Evolutionary conservation across 139 green algal genomes (phyloP).

Genomic region (Auxenochlorella protothecoides): DNA sequence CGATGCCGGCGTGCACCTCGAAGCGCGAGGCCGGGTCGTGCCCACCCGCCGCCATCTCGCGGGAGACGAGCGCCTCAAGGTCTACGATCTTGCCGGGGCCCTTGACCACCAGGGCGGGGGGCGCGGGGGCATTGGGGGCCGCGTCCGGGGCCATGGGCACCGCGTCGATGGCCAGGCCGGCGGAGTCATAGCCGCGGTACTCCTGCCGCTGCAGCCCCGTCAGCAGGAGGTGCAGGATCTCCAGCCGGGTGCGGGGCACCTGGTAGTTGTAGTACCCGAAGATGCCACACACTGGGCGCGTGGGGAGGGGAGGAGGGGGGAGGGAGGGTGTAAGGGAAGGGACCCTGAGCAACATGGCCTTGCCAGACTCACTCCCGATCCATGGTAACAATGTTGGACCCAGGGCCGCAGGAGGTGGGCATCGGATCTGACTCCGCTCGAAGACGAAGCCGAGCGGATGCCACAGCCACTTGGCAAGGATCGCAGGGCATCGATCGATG

Average conservation of each 20-base stretch:
- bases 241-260: slow-evolving; percentile 36
- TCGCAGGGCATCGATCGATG: too few relatives aligned
- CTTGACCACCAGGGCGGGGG: slow-evolving; percentile 61
- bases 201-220: slow-evolving; percentile 85
- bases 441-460: too few relatives aligned
- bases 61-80: slow-evolving; percentile 52
- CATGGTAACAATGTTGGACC: too few relatives aligned
- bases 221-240: slow-evolving; percentile 78
- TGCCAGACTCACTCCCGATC: too few relatives aligned
- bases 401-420: too few relatives aligned
- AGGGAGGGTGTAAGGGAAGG: too few relatives aligned
- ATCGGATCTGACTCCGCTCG: too few relatives aligned
- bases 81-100: slow-evolving; percentile 81
- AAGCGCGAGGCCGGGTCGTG: slow-evolving; percentile 37
- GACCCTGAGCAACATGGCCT: too few relatives aligned
- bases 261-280: slow-evolving; percentile 92
- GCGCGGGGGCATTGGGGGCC: not conserved
- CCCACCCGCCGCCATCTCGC: slow-evolving; percentile 10
- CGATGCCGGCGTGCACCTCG: slow-evolving; percentile 74
- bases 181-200: slow-evolving; percentile 95
- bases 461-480: too few relatives aligned
- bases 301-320: not conserved
- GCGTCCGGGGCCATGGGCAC: slow-evolving; percentile 1
- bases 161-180: slow-evolving; percentile 80
- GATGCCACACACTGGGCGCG: slow-evolving; percentile 77